phyloP scores from a whole-genome alignment of 345 rosid genomes.

The Bruguiera sexangula region DNA sequence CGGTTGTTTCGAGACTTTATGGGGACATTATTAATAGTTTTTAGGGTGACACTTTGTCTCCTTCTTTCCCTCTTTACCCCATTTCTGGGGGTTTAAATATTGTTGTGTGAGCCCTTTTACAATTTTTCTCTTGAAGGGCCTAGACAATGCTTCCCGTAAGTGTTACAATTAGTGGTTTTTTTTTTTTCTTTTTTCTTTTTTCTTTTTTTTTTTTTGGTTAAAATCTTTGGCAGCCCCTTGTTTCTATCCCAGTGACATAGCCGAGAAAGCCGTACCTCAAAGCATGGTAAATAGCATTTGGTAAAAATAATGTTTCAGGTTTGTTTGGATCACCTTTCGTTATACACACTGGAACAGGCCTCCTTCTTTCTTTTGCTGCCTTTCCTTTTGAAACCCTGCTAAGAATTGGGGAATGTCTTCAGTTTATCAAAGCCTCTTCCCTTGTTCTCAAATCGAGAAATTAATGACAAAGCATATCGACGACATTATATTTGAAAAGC shows the following conservation, averaged over 20 bases:
- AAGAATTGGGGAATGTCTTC: no score
- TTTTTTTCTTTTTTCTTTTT: no score
- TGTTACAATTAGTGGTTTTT: not conserved
- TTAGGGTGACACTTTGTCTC: not conserved
- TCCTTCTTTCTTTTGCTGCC: no score
- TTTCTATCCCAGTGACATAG: no score
- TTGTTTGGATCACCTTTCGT: not conserved
- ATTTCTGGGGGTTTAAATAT: not conserved
- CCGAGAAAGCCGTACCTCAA: no score
- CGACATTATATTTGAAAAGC: no score
- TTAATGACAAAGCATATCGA: not conserved
- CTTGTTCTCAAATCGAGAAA: not conserved
- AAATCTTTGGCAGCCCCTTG: no score
- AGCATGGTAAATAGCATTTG: no score
- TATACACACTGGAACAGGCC: no score
- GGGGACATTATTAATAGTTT: conserved; percentile 38
- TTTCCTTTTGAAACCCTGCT: no score
- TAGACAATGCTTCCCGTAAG: conserved; percentile 3
- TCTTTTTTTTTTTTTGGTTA: no score
- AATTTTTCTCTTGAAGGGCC: conserved; percentile 7
- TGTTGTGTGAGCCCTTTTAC: conserved; percentile 6
- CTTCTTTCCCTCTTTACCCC: not conserved
- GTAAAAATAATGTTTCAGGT: not conserved
- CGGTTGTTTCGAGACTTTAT: conserved; percentile 35
- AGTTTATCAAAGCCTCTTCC: no score